Evolutionary conservation across 2,329 filamentous ascomycete species (phyloP), one percentile per base, ranked within the genome.

Genomic region (Xylaria polymorpha): DNA sequence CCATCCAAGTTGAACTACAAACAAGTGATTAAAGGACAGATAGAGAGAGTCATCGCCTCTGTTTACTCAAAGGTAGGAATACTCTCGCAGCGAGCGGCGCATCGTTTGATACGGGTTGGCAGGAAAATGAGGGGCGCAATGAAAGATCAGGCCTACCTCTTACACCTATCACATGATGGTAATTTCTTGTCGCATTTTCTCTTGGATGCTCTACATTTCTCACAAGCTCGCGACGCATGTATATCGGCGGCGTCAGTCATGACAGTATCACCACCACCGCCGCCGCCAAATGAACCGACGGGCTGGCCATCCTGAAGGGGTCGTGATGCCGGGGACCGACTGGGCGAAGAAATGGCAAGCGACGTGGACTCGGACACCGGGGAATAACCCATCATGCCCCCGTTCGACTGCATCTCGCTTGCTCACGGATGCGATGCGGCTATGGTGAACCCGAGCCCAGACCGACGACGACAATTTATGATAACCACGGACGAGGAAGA

Each of bases 101-200:
- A 46, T 51, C 14, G 25, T n/a, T 46, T 61, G 25, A n/a, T 18
- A 44, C 22, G 18, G 22, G 5, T 20, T 25, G 15, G 35, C 18
- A 44, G 29, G 39, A 46, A 51, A 29, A 18, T 39, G 48, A 55
- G 37, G 44, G 39, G 44, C 8, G 48, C 14, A 18, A 46, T 29
- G 51, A 51, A 29, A 18, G 14, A 44, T 22, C 20, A 25, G 25
- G 46, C 67, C 60, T 75, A 79, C 77, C 78, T 76, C 51, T 71
- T 74, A 68, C 78, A 79, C 48, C 78, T 73, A 35, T 78, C 77
- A 66, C 78, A 79, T 43, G 71, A 73, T 0, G 78, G 78, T 56
- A 79, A 60, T 57, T 76, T 78, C 67, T 79, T 79, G 60, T 79
- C 77, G 63, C 78, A 79, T 66, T 77, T 77, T 51, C 78, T 73